Evolutionary conservation across 345 rosid species (phyloP), one percentile per base, ranked within the genome.

Genomic region (Moringa oleifera): DNA sequence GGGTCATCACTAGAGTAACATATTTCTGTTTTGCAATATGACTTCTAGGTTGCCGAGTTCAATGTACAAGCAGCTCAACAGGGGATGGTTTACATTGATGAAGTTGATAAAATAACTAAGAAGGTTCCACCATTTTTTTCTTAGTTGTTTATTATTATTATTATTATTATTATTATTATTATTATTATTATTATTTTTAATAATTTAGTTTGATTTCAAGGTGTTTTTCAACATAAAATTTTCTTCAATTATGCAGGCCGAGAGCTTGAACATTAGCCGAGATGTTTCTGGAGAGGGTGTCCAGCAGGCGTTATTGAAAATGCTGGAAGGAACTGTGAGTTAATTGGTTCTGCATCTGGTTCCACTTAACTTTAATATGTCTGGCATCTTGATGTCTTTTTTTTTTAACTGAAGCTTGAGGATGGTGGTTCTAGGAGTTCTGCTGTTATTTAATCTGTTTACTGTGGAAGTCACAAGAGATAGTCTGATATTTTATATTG

Each of bases 231-330:
- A 19, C 51, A 33, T 73, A 51, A 55, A 25, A 25, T 53, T 60
- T 58, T 61, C 69, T 20, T 49, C 47, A 25, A 41, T 68, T 72
- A 53, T 80, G 72, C 88, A 93, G 97, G 96, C 89, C 63, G 98
- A 93, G 80, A 86, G 96, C 80, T 72, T 90, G 67, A 88, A 93
- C 80, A 77, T 93, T 70, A 90, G 91, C 78, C 79, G 97, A 68
- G 98, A 93, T 83, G 98, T 93, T 53, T 93, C 98, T 58, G 98
- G 98, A 4, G 98, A 93, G 77, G 98, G 98, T 67, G 98, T 93
- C 51, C 98, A 93, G 68, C 98, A 93, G 67, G 98, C 94, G 61
- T 81, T 93, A 55, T 73, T 93, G 77, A 93, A 93, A 68, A 87
- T 93, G 90, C 81, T 93, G 50, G 98, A 93, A 81, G 97, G 97